Conservation (phyloP, 2,329 filamentous ascomycete genomes). For the Rutstroemia sp. region DNA sequence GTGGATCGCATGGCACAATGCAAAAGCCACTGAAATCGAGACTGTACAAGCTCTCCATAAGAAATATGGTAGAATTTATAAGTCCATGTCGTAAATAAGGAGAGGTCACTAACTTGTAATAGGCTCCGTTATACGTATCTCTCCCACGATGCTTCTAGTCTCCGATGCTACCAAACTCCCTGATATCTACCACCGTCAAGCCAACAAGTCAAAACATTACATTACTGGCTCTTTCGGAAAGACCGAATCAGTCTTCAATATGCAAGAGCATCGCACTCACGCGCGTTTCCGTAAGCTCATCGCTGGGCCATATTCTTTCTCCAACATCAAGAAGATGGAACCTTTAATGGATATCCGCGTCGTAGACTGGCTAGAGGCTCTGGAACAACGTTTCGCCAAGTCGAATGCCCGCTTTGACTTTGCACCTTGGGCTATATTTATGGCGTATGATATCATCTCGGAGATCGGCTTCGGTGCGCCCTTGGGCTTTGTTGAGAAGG, state of each 20-base stretch:
- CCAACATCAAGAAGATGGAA: conserved; percentile 52
- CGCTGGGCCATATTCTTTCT: conserved; percentile 45
- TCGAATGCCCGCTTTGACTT: conserved; percentile 44
- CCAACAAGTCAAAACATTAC: conserved; percentile 51
- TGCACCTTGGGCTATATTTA: conserved; percentile 42
- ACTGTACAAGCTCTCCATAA: neutral
- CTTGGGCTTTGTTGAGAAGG: conserved; percentile 47
- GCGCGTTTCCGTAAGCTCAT: conserved; percentile 45
- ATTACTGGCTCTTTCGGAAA: conserved; percentile 51
- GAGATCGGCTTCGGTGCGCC: conserved; percentile 49
- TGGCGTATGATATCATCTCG: conserved; percentile 49
- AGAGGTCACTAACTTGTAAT: neutral
- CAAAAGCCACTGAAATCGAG: neutral
- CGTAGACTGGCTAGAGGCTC: conserved; percentile 39
- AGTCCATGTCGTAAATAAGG: too few relatives aligned
- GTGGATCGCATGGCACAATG: conserved; percentile 26
- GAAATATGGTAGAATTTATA: neutral
- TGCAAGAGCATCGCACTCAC: conserved; percentile 44
- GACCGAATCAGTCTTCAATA: conserved; percentile 48
- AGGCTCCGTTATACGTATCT: conserved; percentile 47
- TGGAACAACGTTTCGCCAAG: conserved; percentile 39
- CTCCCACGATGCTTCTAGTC: conserved; percentile 45
- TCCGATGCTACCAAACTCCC: conserved; percentile 42
- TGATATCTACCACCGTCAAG: conserved; percentile 46
- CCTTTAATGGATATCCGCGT: conserved; percentile 45